Percentiles rank a stretch among this genome's conserved stretches.
Evolutionary conservation across 805 yeast species (phyloP).

Genomic region (Saccharomyces kudriavzevii): DNA sequence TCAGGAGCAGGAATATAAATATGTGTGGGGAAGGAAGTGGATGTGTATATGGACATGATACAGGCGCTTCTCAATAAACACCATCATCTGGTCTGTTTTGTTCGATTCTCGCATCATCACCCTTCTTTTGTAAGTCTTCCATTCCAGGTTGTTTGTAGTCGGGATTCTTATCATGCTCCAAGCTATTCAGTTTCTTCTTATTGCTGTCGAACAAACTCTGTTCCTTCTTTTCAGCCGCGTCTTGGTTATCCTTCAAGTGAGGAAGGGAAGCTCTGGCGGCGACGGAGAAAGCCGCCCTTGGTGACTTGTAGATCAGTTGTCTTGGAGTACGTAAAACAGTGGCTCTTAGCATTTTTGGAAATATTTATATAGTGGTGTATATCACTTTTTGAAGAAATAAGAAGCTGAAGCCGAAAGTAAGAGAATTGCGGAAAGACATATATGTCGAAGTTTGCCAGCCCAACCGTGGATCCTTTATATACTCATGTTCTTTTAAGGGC

Average conservation of each 20-base stretch:
- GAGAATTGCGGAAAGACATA: neutral
- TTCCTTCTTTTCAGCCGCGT: slow-evolving; percentile 16
- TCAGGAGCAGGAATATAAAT: neutral
- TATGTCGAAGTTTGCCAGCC: neutral
- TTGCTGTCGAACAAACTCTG: slow-evolving; percentile 23
- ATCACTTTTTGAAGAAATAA: neutral
- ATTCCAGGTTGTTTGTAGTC: slow-evolving; percentile 15
- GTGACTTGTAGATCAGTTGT: neutral
- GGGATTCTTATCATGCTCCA: slow-evolving; percentile 19
- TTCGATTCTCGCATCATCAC: slow-evolving; percentile 28
- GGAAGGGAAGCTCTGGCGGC: slow-evolving; percentile 6
- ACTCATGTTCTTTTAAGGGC: neutral
- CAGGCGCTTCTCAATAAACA: slow-evolving; percentile 16
- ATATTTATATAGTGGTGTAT: neutral
- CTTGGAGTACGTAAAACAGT: neutral
- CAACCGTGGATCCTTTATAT: neutral
- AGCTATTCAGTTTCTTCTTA: slow-evolving; percentile 19
- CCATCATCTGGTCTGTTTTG: slow-evolving; percentile 33
- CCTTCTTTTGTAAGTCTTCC: slow-evolving; percentile 22
- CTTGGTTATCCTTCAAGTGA: slow-evolving; percentile 14
- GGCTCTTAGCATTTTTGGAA: neutral
- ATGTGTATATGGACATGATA: neutral
- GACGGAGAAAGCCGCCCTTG: slow-evolving; percentile 1
- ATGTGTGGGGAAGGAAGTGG: neutral
- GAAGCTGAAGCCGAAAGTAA: neutral